phyloP scores from a whole-genome alignment of 2,329 filamentous ascomycete species.

The Calonectria hawksworthii region DNA sequence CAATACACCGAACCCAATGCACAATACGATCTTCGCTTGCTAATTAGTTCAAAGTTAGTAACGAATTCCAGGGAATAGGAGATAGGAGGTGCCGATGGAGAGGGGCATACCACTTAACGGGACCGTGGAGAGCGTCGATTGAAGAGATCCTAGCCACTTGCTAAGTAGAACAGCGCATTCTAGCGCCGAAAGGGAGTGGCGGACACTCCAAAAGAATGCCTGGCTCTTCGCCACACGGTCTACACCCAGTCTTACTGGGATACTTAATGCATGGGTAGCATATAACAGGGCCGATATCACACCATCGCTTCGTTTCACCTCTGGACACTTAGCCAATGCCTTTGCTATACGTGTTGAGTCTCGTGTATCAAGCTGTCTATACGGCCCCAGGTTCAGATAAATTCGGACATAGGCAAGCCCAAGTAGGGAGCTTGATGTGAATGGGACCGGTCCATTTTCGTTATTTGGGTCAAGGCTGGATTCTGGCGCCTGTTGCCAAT shows the following conservation, averaged over 20 bases:
- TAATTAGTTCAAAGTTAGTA: conserved; percentile 29
- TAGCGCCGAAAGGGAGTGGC: conserved; percentile 67
- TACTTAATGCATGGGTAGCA: conserved; percentile 67
- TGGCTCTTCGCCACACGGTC: conserved; percentile 68
- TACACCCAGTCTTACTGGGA: conserved; percentile 68
- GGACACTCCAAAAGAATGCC: conserved; percentile 69
- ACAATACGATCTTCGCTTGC: conserved; percentile 60
- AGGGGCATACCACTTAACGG: conserved; percentile 47
- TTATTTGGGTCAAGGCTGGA: conserved; percentile 57
- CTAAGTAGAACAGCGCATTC: conserved; percentile 68
- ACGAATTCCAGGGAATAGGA: background rate
- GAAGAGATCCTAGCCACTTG: conserved; percentile 60
- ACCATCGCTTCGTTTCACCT: conserved; percentile 62
- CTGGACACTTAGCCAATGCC: conserved; percentile 53
- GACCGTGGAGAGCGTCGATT: conserved; percentile 28
- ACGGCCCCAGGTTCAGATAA: conserved; percentile 60
- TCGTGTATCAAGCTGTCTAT: conserved; percentile 58
- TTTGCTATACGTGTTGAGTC: conserved; percentile 56
- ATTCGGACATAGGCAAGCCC: conserved; percentile 62
- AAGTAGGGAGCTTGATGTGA: conserved; percentile 61
- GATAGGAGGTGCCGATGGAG: too few species aligned
- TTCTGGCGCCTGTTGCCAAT: conserved; percentile 56
- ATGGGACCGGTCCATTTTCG: conserved; percentile 56
- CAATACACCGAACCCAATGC: conserved; percentile 61
- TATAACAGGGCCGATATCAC: conserved; percentile 65